phyloP scores from a whole-genome alignment of 192 early-diverging fungal genomes.

The Tieghemiomyces parasiticus region DNA sequence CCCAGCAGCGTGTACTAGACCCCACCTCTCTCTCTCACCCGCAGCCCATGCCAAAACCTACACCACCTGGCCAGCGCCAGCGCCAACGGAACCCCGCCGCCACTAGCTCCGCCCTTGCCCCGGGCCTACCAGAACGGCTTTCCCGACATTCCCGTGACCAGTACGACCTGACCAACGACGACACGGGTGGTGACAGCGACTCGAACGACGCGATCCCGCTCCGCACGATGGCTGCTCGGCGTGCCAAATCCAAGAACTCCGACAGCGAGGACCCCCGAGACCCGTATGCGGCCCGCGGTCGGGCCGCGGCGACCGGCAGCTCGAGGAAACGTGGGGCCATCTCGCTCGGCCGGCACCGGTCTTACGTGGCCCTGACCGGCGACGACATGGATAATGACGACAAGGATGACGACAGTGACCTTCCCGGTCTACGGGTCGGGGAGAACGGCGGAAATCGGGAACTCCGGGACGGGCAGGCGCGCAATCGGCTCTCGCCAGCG shows the following conservation, averaged over 20 bases:
- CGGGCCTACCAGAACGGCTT: too few species aligned
- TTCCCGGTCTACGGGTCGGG: neutral
- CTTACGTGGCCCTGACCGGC: neutral
- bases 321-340: neutral
- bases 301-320: neutral
- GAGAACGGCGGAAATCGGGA: neutral
- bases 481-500: neutral
- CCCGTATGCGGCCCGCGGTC: too few species aligned
- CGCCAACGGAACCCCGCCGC: too few species aligned
- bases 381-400: neutral
- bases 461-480: neutral
- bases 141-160: too few species aligned
- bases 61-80: too few species aligned
- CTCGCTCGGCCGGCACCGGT: neutral
- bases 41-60: too few species aligned
- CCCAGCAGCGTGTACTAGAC: too few species aligned
- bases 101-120: too few species aligned
- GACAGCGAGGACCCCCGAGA: slow-evolving; percentile 6
- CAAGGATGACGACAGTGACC: neutral
- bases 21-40: too few species aligned
- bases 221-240: neutral
- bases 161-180: too few species aligned
- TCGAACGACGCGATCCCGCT: neutral
- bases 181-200: too few species aligned
- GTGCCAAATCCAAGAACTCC: neutral